Evolutionary conservation across 192 early-diverging fungal genomes (phyloP), one percentile per base, ranked within the genome.

Genomic region (Backusella tarrabulga): DNA sequence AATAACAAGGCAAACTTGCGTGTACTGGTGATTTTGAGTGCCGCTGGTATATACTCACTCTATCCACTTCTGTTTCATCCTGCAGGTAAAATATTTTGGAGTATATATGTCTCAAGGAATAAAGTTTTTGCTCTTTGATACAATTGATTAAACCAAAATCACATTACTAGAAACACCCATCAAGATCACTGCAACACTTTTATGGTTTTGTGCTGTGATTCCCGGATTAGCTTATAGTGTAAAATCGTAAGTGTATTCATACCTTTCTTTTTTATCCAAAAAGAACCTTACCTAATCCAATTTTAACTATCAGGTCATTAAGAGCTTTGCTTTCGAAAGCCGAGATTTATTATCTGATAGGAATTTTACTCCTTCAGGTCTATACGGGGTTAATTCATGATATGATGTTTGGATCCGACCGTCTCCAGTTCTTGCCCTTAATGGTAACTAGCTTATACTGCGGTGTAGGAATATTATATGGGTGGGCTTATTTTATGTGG

Each of bases 381-480:
- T 93, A 91, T 67, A 83, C 80, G 19, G 85, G 85, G 29, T 38
- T 91, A n/a, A 41, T 86, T 9, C 92, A 92, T 60, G 81, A 86
- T 32, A 15, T 87, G 11, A 32, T 90, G 8, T 87, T 90, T 83
- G 77, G 85, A 6, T 71, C 75, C 79, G 85, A 85, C 0, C 81
- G 80, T 35, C 71, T 94, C 44, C 88, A 88, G 75, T 97, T 98
- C 73, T 75, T 98, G 76, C 94, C 95, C 19, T 84, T 98, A 75
- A 91, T 95, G 87, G 74, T 93, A 56, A 90, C 91, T 0, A 94
- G 92, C 1, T 87, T 94, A 11, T 96, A 96, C 78, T 89, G 88
- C 21, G 87, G 92, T 11, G 68, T 92, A 1, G 96, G 95, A 19
- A 85, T 97, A 9, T 40, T 90, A 32, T 95, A 93, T 80, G 88